Conservation (phyloP, 768 basidiomycete species). For the Myochromella boudieri region DNA sequence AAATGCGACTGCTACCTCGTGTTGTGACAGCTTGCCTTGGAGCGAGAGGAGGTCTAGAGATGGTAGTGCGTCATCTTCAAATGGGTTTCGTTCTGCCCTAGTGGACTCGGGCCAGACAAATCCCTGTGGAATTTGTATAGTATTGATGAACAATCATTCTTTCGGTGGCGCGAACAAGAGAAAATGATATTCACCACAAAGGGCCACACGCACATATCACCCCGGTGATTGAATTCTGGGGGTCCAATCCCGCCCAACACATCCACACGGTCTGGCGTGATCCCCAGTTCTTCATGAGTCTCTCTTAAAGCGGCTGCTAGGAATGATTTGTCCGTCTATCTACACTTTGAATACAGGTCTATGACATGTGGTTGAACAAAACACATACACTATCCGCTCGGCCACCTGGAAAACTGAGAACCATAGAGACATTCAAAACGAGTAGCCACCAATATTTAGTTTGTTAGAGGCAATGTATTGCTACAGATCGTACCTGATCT, state of each 20-base stretch:
- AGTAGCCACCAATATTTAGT: not conserved
- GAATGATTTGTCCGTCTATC: constrained; percentile 52
- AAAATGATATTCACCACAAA: constrained; percentile 57
- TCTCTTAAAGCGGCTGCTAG: constrained; percentile 66
- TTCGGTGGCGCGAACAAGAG: not conserved
- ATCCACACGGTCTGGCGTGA: constrained; percentile 59
- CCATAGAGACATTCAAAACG: not conserved
- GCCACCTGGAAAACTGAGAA: constrained; percentile 81
- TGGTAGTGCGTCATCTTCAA: constrained; percentile 50
- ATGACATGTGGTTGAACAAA: not conserved
- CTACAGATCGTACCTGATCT: constrained; percentile 61
- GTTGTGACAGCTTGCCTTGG: constrained; percentile 41
- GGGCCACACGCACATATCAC: constrained; percentile 69
- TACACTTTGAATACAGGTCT: constrained; percentile 5
- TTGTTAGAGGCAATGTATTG: not conserved
- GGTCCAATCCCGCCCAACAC: constrained; percentile 67
- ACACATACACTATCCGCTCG: constrained; percentile 58
- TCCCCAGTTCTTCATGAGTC: constrained; percentile 72
- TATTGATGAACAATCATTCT: constrained; percentile 11
- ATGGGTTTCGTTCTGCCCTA: constrained; percentile 14
- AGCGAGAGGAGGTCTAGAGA: constrained; percentile 57
- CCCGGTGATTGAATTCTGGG: constrained; percentile 54
- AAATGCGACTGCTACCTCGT: constrained; percentile 70
- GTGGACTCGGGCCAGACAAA: constrained; percentile 32
- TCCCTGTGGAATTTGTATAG: constrained; percentile 27